phyloP scores from a whole-genome alignment of 129 eudicot genomes.

The Flaveria sonorensis region DNA sequence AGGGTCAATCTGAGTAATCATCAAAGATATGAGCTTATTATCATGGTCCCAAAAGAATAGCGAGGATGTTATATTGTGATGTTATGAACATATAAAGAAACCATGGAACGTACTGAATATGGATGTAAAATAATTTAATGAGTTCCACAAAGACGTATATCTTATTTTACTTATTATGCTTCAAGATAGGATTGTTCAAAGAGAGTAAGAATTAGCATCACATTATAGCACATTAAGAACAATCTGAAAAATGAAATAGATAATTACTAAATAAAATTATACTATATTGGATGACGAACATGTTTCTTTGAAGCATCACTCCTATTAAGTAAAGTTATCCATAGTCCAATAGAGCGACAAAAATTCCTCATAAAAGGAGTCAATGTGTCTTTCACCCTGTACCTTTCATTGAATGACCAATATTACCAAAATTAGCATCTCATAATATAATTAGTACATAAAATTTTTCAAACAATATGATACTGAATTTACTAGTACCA shows the following conservation, averaged over 20 bases:
- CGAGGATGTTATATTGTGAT: no score
- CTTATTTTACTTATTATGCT: not conserved
- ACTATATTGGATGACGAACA: not conserved
- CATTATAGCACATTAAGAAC: not conserved
- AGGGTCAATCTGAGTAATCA: slow-evolving; percentile 64
- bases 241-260: not conserved
- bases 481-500: not conserved
- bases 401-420: not conserved
- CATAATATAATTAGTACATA: not conserved
- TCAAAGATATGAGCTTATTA: slow-evolving; percentile 19
- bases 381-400: not conserved
- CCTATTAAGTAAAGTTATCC: not conserved
- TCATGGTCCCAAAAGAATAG: not conserved
- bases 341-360: not conserved
- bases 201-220: not conserved
- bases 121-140: not conserved
- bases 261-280: not conserved
- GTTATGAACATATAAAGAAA: no score
- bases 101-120: not conserved
- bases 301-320: not conserved
- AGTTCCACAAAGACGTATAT: not conserved
- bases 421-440: not conserved
- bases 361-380: not conserved
- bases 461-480: not conserved
- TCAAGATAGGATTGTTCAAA: not conserved